Evolutionary conservation across 371 early-diverging fungal species (phyloP), one percentile per base, ranked within the genome.

Genomic region (Mucor irregularis): DNA sequence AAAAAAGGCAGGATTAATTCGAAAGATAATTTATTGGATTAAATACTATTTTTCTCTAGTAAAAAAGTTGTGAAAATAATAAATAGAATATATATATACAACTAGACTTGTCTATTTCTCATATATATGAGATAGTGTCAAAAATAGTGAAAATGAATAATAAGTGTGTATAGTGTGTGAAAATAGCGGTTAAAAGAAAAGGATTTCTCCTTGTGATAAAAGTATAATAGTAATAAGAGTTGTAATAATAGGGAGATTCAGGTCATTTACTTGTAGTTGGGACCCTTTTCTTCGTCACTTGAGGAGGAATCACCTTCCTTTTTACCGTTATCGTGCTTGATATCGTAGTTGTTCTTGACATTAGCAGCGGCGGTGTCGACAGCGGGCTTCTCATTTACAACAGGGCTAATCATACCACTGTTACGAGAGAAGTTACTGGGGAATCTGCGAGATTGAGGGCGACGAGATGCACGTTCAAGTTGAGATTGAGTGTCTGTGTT

Each of bases 381-480:
- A 26, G 66, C 58, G 29, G 64, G 66, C 21, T 69, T 68, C n/a
- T 72, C 69, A 13, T 55, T 35, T 3, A 47, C 57, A 35, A 38
- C 52, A 34, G 60, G 50, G 24, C 50, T 34, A 5, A 33, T 40
- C 33, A 42, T 25, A 40, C 54, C 39, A 34, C 55, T 61, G 28
- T 51, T 30, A 29, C 56, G 62, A 52, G 78, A 74, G 38, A 68
- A 63, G 52, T 73, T 68, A 46, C 66, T 66, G 26, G 73, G 76
- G 58, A 73, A 64, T 35, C 76, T 71, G 49, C 71, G 69, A 44
- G 78, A 74, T 10, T 34, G 47, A 57, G 74, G 74, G n/a, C n/a
- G n/a, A 7, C 78, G 73, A 47, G 71, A 69, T n/a, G 65, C 68
- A 52, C 69, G 68, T 35, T 69, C 69, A 35, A 64, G 40, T 17